Percentiles rank a stretch among this genome's conserved stretches.
phyloP scores from a whole-genome alignment of 257 asterid species.

The Solanum gandarillasii region DNA sequence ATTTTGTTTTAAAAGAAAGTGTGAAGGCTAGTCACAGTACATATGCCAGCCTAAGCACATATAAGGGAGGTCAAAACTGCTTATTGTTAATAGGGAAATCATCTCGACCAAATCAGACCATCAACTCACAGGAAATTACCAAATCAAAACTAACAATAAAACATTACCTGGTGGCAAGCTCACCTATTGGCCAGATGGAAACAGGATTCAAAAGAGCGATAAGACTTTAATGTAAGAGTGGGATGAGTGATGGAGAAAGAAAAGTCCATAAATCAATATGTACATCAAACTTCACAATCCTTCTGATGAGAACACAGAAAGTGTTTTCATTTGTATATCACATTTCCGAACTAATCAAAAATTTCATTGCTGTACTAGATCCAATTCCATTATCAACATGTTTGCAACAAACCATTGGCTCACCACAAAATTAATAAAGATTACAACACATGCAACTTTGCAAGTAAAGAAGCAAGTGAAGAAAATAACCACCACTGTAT shows the following conservation, averaged over 20 bases:
- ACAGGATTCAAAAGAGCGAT: not conserved
- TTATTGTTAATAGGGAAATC: not conserved
- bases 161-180: not conserved
- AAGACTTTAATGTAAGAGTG: not conserved
- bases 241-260: not conserved
- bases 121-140: not conserved
- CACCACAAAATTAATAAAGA: not conserved
- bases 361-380: not conserved
- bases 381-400: not conserved
- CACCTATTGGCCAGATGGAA: not conserved
- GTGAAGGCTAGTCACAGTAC: not conserved
- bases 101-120: not conserved
- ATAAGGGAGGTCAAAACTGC: not conserved
- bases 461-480: not conserved
- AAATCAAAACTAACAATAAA: not conserved
- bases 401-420: not conserved
- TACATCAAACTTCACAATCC: not conserved
- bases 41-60: not conserved
- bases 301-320: not conserved
- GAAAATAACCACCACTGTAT: not conserved
- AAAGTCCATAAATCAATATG: not conserved
- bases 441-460: conserved; percentile 1
- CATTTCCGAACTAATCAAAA: not conserved
- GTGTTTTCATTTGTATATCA: not conserved
- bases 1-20: not conserved